A percentile compares a stretch with the other conserved stretches of the same genome.
Conservation (phyloP, 352 stramenopile genomes). For the Pseudoperonospora humuli region DNA sequence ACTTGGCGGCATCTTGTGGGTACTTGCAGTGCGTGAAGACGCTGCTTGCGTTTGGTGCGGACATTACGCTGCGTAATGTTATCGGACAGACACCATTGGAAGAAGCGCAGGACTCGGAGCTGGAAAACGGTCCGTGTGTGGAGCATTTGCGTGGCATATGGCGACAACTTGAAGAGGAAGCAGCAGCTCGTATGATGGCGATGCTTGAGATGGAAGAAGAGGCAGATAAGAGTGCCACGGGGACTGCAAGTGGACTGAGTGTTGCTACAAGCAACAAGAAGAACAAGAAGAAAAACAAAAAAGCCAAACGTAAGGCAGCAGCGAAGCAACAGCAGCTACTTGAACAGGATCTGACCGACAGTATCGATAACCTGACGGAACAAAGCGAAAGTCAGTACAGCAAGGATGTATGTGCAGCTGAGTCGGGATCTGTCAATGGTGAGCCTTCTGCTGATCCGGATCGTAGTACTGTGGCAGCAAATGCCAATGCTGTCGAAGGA, state of each 20-base stretch:
- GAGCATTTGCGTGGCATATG: slow-evolving; percentile 53
- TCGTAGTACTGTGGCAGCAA: background rate
- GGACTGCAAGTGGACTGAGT: background rate
- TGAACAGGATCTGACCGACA: slow-evolving; percentile 1
- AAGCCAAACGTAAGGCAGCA: slow-evolving; percentile 47
- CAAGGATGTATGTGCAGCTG: background rate
- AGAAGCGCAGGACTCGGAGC: slow-evolving; percentile 61
- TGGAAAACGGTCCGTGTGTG: slow-evolving; percentile 56
- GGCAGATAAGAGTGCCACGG: slow-evolving; percentile 5
- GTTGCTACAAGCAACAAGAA: slow-evolving; percentile 27
- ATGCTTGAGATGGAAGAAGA: slow-evolving; percentile 82
- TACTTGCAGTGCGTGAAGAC: slow-evolving; percentile 71
- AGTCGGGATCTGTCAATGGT: background rate
- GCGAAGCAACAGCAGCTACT: slow-evolving; percentile 24
- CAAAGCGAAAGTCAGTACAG: background rate
- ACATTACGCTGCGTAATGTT: slow-evolving; percentile 71
- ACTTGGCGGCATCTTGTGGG: slow-evolving; percentile 63
- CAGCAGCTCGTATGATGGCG: slow-evolving; percentile 63
- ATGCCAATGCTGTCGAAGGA: background rate
- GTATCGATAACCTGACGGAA: background rate
- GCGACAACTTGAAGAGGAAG: slow-evolving; percentile 69
- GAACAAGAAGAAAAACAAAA: slow-evolving; percentile 73
- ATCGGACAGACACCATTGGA: slow-evolving; percentile 77
- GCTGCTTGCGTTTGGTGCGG: slow-evolving; percentile 45
- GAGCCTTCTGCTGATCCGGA: slow-evolving; percentile 1